Conservation (phyloP, 108 stramenopile genomes). For the Pseudonitzschia multiseries region DNA sequence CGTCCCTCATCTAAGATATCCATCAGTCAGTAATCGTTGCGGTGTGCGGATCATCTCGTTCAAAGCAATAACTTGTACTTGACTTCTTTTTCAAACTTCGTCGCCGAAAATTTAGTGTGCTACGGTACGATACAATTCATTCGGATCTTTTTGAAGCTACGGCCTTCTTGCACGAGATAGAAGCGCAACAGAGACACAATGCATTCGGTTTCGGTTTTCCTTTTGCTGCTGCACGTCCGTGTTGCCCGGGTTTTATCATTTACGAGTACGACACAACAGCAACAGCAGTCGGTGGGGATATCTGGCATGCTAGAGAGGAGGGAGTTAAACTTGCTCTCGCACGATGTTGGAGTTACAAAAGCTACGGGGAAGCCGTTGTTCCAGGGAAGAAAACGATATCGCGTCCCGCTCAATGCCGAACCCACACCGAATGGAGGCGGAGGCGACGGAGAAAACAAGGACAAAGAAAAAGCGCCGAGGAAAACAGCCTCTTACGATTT, state of each 20-base stretch:
- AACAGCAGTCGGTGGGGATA: neutral
- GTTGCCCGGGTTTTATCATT: neutral
- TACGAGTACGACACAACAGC: neutral
- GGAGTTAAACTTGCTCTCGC: neutral
- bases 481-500: conserved; percentile 5
- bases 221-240: neutral
- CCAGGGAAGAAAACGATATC: neutral
- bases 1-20: too few species aligned
- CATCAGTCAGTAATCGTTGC: too few species aligned
- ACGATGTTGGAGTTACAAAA: neutral
- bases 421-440: neutral
- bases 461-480: neutral
- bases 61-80: too few species aligned
- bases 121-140: too few species aligned
- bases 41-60: too few species aligned
- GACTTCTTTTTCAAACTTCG: too few species aligned
- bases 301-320: too few species aligned
- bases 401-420: neutral
- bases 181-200: neutral
- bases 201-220: neutral
- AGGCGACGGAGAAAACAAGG: neutral
- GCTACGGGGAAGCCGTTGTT: neutral
- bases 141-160: too few species aligned
- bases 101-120: too few species aligned
- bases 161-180: too few species aligned